A percentile compares a stretch with the other conserved stretches of the same genome.
These are phyloP conservation scores for Glycine latifolia DNA, from an alignment of 306 rosid genomes.

Conservation along the genomic window DNA sequence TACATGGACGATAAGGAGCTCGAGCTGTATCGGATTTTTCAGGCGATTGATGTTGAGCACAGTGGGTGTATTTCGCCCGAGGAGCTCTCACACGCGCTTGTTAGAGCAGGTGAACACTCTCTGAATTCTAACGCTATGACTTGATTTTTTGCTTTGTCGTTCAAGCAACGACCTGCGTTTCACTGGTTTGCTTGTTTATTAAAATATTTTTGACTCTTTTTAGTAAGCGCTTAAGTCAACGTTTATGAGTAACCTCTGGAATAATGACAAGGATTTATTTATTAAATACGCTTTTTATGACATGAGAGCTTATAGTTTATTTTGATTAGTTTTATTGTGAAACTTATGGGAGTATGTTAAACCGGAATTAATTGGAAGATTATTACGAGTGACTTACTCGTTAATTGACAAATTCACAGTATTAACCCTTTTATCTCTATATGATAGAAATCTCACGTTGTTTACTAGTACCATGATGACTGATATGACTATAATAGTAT, in stretches of 20 bases:
- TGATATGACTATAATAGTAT: no score
- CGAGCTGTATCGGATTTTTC: slow-evolving; percentile 74
- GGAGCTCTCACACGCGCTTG: slow-evolving; percentile 75
- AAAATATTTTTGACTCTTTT: neutral
- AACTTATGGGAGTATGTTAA: no score
- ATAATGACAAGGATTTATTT: neutral
- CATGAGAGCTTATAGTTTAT: neutral
- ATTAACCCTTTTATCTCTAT: neutral
- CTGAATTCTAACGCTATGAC: no score
- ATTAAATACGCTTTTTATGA: neutral
- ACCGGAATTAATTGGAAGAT: neutral
- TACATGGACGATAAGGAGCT: slow-evolving; percentile 77
- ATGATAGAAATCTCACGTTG: no score
- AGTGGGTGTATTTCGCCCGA: slow-evolving; percentile 71
- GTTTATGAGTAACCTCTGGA: neutral
- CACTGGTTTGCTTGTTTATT: neutral
- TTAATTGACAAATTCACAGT: neutral
- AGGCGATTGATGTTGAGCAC: slow-evolving; percentile 75
- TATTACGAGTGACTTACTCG: neutral
- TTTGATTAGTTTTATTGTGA: no score
- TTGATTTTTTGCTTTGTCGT: neutral
- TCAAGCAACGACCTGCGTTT: neutral
- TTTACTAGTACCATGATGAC: no score
- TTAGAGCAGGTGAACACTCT: slow-evolving; percentile 63
- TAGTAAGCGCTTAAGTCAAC: neutral